Evolutionary conservation across 257 asterid species (phyloP).

Genomic region (Solanum sitiens): DNA sequence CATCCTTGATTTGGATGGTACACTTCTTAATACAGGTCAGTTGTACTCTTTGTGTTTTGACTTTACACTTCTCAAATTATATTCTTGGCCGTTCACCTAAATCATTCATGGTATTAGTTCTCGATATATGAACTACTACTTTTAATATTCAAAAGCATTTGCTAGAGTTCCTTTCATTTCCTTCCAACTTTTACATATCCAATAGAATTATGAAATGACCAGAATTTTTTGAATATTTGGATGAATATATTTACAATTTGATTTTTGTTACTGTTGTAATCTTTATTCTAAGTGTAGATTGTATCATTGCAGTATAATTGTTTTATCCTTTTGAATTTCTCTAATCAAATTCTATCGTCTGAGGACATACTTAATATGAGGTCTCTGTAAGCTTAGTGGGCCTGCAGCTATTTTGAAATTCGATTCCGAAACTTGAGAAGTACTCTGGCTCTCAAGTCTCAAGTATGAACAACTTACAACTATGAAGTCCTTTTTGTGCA

Average conservation of each 20-base stretch:
- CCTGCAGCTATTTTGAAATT: not conserved
- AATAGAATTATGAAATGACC: not conserved
- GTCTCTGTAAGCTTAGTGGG: not conserved
- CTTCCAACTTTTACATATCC: not conserved
- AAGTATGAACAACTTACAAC: not conserved
- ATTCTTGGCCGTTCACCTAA: not conserved
- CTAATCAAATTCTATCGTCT: not conserved
- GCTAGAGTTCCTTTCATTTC: not conserved
- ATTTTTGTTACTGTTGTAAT: not conserved
- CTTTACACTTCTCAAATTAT: not conserved
- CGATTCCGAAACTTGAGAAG: not conserved
- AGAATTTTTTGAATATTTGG: not conserved
- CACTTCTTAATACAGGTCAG: conserved; percentile 82
- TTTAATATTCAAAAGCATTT: not conserved
- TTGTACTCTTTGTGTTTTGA: conserved; percentile 1
- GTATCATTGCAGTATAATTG: not conserved
- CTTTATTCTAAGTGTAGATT: not conserved
- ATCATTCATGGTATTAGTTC: not conserved
- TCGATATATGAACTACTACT: not conserved
- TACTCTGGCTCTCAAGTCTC: not conserved
- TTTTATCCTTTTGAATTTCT: not conserved
- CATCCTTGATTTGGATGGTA: conserved; percentile 92
- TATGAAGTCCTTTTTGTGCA: not conserved
- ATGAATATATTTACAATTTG: not conserved
- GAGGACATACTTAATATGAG: not conserved